Conservation (phyloP, 2,329 filamentous ascomycete genomes). For the Pestalotiopsis sp. region DNA sequence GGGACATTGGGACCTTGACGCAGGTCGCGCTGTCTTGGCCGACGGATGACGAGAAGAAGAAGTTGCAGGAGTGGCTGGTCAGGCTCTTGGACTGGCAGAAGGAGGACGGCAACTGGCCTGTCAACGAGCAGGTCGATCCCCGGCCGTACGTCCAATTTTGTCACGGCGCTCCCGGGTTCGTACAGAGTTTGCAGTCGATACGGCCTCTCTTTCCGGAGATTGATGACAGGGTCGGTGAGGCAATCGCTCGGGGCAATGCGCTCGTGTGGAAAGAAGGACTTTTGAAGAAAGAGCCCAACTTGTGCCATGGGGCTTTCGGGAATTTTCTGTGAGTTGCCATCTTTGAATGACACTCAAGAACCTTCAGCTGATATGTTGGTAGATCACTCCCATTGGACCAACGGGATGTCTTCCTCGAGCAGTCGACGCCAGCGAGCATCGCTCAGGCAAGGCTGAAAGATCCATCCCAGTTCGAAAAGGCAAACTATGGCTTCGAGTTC, state of each 20-base stretch:
- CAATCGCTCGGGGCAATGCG: not conserved
- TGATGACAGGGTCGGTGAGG: not conserved
- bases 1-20: constrained; percentile 5
- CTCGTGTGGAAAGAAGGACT: constrained; percentile 4
- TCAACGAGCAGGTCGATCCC: not conserved
- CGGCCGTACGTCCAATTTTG: constrained; percentile 6
- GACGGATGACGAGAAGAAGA: not conserved
- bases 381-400: not conserved
- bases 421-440: not conserved
- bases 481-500: constrained; percentile 5
- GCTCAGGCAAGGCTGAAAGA: not conserved
- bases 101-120: not conserved
- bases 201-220: not conserved
- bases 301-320: constrained; percentile 5
- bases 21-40: not conserved
- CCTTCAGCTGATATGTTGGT: not conserved
- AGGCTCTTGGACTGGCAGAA: constrained; percentile 2
- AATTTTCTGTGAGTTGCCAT: not conserved
- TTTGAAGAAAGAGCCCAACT: constrained; percentile 7
- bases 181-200: not conserved
- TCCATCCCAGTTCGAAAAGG: not conserved
- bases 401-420: not conserved
- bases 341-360: not conserved
- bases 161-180: constrained; percentile 5
- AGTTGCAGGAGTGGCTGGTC: not conserved